These are phyloP conservation scores for Kurtzmaniella fragi DNA, from an alignment of 805 yeast genomes.

Conservation along the genomic window DNA sequence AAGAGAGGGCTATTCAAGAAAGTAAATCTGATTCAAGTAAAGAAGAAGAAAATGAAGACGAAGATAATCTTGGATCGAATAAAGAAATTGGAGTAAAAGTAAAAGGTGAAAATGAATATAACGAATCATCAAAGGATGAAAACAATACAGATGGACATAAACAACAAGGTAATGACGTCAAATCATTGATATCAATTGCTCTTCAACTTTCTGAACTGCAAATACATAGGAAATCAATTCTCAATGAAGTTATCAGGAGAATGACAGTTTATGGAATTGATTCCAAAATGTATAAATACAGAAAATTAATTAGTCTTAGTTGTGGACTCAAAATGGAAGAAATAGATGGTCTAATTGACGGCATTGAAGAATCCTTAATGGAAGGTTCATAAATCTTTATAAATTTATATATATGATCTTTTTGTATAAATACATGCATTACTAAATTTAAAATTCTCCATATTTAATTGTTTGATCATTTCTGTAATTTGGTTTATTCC, in stretches of 20 bases:
- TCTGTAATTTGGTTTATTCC: too few relatives aligned
- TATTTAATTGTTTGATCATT: too few relatives aligned
- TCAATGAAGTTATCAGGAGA: constrained; percentile 46
- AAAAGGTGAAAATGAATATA: constrained; percentile 10
- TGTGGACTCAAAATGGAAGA: constrained; percentile 78
- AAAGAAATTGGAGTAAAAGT: constrained; percentile 5
- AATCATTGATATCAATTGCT: constrained; percentile 7
- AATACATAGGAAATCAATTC: constrained; percentile 37
- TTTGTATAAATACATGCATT: too few relatives aligned
- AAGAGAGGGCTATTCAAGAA: constrained; percentile 47
- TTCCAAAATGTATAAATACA: constrained; percentile 64
- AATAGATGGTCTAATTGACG: constrained; percentile 76
- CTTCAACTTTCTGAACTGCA: constrained; percentile 47
- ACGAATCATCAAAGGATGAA: constrained; percentile 10
- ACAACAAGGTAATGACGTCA: constrained; percentile 12
- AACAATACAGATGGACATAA: constrained; percentile 2
- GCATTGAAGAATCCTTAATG: constrained; percentile 48
- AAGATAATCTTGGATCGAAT: constrained; percentile 9
- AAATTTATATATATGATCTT: too few relatives aligned
- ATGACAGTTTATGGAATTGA: constrained; percentile 42
- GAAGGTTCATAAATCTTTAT: constrained; percentile 9
- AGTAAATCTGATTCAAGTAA: too few relatives aligned
- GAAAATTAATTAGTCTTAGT: constrained; percentile 68
- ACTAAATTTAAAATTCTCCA: too few relatives aligned
- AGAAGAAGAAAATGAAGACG: constrained; percentile 26